Base-by-base conservation (phyloP, 1,284 basidiomycete species). In the Inonotus hispidus region DNA sequence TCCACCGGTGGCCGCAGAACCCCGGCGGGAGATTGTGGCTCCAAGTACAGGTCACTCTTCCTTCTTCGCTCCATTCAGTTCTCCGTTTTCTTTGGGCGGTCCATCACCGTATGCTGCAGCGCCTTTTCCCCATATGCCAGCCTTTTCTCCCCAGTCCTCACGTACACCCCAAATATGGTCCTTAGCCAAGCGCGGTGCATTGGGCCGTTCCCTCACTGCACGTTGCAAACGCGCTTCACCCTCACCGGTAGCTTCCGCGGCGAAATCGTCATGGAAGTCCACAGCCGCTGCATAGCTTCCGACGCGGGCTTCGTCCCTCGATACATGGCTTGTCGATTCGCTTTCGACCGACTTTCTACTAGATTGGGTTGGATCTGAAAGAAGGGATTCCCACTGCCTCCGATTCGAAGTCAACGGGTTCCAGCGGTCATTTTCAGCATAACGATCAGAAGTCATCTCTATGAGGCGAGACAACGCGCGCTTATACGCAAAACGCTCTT, bases 401-500 rank as follows among this genome's bases (percentile, higher is more conserved):
- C 66, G 62, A 41, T 60, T 64, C 16, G 60, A 53, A 1, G 75
- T 72, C 8, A 78, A 70, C n/a, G 78, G 79, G 16, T 77, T 73
- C 79, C 84, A 82, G 7, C 66, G 67, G 47, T 78, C 74, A 58
- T 79, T 73, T 1, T 63, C 64, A 16, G 72, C 72, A 71, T 86
- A 86, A 25, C 71, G 71, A 21, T 75, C 73, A 54, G 79, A 81
- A 23, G 82, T 82, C 84, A 89, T 88, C 71, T 90, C 86, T 55
- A 81, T 73, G 35, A 88, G 70, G 14, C 86, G 75, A 5, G 85
- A 88, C 0, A 89, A 78, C 0, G 87, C 87, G 37, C 86, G 81
- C 69, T 85, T 83, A 75, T 84, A 87, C 0, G 84, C 83, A 67
- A 87, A 87, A 49, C 82, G 79, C 71, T 88, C 85, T 68, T 87